Evolutionary conservation across 1,139 yeast genomes (phyloP).

Genomic region (Kurtzmaniella natalensis): DNA sequence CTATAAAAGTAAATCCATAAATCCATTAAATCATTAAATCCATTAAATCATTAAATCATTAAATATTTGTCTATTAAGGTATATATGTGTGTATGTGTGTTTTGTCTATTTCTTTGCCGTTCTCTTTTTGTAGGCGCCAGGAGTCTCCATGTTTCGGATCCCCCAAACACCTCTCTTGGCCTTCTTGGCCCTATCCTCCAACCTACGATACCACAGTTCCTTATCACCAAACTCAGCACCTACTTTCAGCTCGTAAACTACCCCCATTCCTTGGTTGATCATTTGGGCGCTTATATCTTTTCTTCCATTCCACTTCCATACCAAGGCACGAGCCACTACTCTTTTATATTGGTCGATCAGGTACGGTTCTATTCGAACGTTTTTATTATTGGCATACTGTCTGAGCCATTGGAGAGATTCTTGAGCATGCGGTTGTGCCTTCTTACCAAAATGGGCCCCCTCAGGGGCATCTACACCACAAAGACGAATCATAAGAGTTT

Average conservation of each 20-base stretch:
- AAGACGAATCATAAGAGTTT: constrained; percentile 63
- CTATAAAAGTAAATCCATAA: too few relatives aligned
- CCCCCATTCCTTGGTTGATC: constrained; percentile 77
- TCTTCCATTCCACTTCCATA: constrained; percentile 71
- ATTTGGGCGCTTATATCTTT: constrained; percentile 84
- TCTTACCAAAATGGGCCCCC: constrained; percentile 89
- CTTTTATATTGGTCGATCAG: constrained; percentile 86
- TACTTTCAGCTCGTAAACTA: constrained; percentile 76
- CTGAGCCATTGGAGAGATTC: constrained; percentile 82
- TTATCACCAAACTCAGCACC: constrained; percentile 86
- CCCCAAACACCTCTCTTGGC: constrained; percentile 71
- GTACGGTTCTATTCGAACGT: constrained; percentile 72
- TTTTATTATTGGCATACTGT: constrained; percentile 55
- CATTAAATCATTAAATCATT: too few relatives aligned
- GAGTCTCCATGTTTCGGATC: constrained; percentile 56
- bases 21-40: too few relatives aligned
- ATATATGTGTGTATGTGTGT: too few relatives aligned
- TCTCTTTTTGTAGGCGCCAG: constrained; percentile 70
- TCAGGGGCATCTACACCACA: constrained; percentile 99
- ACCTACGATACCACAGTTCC: constrained; percentile 51
- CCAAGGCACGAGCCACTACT: constrained; percentile 75
- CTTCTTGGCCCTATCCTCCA: constrained; percentile 59
- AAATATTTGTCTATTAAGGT: too few relatives aligned
- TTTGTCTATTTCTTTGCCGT: too few relatives aligned
- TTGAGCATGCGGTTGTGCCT: constrained; percentile 83